A percentile compares a stretch with the other conserved stretches of the same genome.
phyloP scores from a whole-genome alignment of 2,329 filamentous ascomycete species.

The Hyphodiscus sp. region DNA sequence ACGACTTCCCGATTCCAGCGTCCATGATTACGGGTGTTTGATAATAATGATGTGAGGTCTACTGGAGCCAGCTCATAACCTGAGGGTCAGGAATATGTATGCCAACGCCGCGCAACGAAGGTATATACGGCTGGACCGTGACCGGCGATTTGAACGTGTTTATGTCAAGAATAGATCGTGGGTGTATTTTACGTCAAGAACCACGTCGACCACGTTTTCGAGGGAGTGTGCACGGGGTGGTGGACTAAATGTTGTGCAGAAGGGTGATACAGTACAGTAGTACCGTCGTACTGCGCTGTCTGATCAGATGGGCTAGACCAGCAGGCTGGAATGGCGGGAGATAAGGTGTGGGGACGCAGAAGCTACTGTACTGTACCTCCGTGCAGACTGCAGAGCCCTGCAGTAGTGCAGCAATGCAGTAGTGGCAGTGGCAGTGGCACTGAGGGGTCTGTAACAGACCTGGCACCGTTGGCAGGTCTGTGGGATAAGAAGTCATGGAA shows the following conservation, averaged over 20 bases:
- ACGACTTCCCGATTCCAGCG: conserved; percentile 16
- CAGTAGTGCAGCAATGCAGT: no score
- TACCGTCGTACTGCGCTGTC: no score
- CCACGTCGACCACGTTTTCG: neutral
- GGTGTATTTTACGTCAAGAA: no score
- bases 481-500: neutral
- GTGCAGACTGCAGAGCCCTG: no score
- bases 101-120: neutral
- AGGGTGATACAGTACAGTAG: no score
- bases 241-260: neutral
- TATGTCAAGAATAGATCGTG: neutral
- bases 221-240: neutral
- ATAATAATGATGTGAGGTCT: no score
- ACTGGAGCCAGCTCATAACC: no score
- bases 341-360: no score
- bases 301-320: no score
- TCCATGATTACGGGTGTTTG: neutral
- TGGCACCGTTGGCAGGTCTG: neutral
- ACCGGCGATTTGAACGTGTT: neutral
- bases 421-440: neutral
- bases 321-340: neutral
- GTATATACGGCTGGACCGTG: neutral
- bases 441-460: neutral
- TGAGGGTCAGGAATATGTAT: neutral
- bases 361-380: no score